Evolutionary conservation across 768 basidiomycete genomes (phyloP), one percentile per base, ranked within the genome.

Genomic region (Suillus sp.): DNA sequence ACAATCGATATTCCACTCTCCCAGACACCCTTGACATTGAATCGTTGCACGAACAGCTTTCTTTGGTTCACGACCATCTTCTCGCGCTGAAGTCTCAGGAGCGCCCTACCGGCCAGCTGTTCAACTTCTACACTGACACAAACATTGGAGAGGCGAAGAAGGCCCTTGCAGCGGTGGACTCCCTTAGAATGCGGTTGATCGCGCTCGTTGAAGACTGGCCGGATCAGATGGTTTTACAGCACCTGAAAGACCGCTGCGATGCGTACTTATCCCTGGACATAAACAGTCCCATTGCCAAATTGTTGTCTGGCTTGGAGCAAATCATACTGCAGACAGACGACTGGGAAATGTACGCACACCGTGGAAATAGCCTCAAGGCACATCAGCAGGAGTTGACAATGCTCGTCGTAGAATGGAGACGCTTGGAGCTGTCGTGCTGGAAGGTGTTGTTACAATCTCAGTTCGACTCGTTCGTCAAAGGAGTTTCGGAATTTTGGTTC

Each of bases 331-430:
- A 96, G 65, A 93, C 86, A 27, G 92, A 95, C 59, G 96, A 99
- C 70, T 99, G 97, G 97, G 95, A 99, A 72, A 87, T 88, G 68
- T 99, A 92, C 71, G 90, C 96, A n/a, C 95, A 94, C 76, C 82
- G 87, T n/a, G 88, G 91, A 48, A 98, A 95, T 70, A 88, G 88
- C 47, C 82, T 99, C 67, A 86, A 84, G 69, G 60, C 72, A 1
- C 80, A 91, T 69, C 94, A 87, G 64, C 84, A 86, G 30, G 80
- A 80, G 4, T 73, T 97, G 27, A 90, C 85, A 13, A 76, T 75
- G 30, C 81, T 95, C 54, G 91, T 99, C 53, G 87, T 99, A 55
- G 84, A 86, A 11, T 99, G 97, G 97, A 83, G 97, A 60, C 84
- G 93, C 35, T 78, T 96, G 61, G 97, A 99, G 71, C 78, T 99